Evolutionary conservation across 2,329 filamentous ascomycete species (phyloP).

Genomic region (Dactylellina drechsleri): DNA sequence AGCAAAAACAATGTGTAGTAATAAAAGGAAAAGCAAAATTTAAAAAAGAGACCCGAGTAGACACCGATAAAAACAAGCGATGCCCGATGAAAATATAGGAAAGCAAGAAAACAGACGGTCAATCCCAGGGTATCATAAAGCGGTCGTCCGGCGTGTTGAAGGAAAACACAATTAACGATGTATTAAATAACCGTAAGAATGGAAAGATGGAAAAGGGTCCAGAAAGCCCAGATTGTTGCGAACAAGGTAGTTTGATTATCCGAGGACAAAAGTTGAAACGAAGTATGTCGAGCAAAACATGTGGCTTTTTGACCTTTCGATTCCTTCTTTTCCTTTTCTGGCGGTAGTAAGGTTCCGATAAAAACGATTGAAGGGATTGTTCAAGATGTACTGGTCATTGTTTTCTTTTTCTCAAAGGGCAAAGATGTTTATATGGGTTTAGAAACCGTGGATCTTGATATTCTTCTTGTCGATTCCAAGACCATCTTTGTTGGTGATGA

Average conservation of each 20-base stretch:
- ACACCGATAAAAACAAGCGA: slow-evolving; percentile 34
- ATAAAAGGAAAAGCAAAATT: slow-evolving; percentile 16
- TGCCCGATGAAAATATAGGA: slow-evolving; percentile 16
- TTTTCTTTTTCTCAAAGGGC: slow-evolving; percentile 29
- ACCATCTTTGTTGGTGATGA: slow-evolving; percentile 61
- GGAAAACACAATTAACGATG: slow-evolving; percentile 34
- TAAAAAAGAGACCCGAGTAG: slow-evolving; percentile 7
- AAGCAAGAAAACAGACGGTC: slow-evolving; percentile 33
- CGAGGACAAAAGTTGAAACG: not conserved
- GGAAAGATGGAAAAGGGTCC: slow-evolving; percentile 16
- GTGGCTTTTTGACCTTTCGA: slow-evolving; percentile 10
- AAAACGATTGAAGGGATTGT: slow-evolving; percentile 37
- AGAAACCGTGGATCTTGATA: slow-evolving; percentile 53
- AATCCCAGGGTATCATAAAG: slow-evolving; percentile 53
- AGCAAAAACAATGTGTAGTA: slow-evolving; percentile 7
- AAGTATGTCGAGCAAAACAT: slow-evolving; percentile 15
- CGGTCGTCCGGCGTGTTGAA: slow-evolving; percentile 23
- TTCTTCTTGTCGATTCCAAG: slow-evolving; percentile 20
- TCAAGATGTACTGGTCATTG: slow-evolving; percentile 33
- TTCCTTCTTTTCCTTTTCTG: slow-evolving; percentile 17
- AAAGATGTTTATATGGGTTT: slow-evolving; percentile 30
- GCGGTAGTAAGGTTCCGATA: slow-evolving; percentile 28
- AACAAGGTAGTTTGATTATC: not conserved
- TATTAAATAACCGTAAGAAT: slow-evolving; percentile 1
- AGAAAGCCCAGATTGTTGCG: not conserved